Evolutionary conservation across 2,329 filamentous ascomycete genomes (phyloP).

Genomic region (Fusarium gaditjirri): DNA sequence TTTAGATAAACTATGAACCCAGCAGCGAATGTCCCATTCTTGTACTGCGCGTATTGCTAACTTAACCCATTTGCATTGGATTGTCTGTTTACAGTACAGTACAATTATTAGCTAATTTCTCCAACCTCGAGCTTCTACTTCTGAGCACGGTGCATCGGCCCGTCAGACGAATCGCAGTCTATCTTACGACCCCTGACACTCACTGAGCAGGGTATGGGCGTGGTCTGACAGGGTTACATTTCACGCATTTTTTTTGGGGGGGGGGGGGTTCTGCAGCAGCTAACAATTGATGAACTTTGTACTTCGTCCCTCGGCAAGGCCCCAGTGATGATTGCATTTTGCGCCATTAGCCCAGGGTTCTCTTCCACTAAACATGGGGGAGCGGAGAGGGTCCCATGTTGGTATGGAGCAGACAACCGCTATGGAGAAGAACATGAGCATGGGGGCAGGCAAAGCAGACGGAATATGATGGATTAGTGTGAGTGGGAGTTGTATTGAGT

Average conservation of each 20-base stretch:
- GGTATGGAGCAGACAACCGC: constrained; percentile 26
- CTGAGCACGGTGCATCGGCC: constrained; percentile 45
- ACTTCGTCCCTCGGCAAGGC: constrained; percentile 23
- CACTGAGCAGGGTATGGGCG: constrained; percentile 1
- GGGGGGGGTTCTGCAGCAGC: neutral
- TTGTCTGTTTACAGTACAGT: constrained; percentile 26
- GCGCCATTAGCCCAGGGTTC: constrained; percentile 27
- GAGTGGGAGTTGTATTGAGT: constrained; percentile 9
- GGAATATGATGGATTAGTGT: constrained; percentile 25
- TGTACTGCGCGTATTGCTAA: constrained; percentile 30
- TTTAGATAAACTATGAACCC: neutral
- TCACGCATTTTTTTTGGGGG: constrained; percentile 15
- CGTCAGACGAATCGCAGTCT: constrained; percentile 40
- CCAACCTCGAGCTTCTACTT: constrained; percentile 24
- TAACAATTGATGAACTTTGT: neutral
- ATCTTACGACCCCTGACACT: constrained; percentile 40
- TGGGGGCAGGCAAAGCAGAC: constrained; percentile 29
- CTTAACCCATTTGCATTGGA: constrained; percentile 36
- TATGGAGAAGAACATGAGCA: constrained; percentile 19
- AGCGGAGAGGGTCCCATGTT: constrained; percentile 18
- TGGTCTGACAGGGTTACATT: constrained; percentile 46
- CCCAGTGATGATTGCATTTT: constrained; percentile 23
- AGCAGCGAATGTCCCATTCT: constrained; percentile 17
- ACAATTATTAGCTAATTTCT: constrained; percentile 42
- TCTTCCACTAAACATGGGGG: constrained; percentile 17